Conservation (phyloP, 805 yeast species). For the Nakazawaea sp. region DNA sequence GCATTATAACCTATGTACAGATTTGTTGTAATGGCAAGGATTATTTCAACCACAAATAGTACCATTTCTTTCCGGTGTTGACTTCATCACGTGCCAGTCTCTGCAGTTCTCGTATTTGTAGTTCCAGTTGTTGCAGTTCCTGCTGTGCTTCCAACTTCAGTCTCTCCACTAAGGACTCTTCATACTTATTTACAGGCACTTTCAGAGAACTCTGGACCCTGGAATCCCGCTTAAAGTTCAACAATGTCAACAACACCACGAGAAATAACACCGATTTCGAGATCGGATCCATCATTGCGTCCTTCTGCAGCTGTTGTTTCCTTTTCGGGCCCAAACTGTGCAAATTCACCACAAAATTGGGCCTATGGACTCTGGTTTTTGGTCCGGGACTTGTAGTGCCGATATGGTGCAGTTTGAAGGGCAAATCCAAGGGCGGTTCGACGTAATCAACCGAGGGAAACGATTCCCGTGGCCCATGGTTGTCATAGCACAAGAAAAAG, state of each 20-base stretch:
- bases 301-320: constrained; percentile 34
- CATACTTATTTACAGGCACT: constrained; percentile 24
- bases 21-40: not conserved
- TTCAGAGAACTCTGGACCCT: constrained; percentile 21
- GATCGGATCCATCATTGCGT: constrained; percentile 49
- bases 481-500: constrained; percentile 60
- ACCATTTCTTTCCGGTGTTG: constrained; percentile 32
- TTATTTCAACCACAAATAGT: constrained; percentile 42
- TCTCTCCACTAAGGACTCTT: constrained; percentile 8
- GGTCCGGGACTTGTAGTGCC: constrained; percentile 18
- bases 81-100: no score
- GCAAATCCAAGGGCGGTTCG: constrained; percentile 51
- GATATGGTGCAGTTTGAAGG: constrained; percentile 39
- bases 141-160: constrained; percentile 16
- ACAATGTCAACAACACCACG: constrained; percentile 36
- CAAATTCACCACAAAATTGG: constrained; percentile 31
- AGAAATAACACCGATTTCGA: constrained; percentile 47
- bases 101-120: not conserved
- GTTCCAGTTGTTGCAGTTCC: not conserved
- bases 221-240: constrained; percentile 52
- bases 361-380: constrained; percentile 22
- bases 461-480: constrained; percentile 63
- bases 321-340: constrained; percentile 33
- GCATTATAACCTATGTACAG: not conserved
- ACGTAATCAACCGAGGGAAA: constrained; percentile 36